Conservation (phyloP, 2,329 filamentous ascomycete species). For the Penicillium sclerotigenum region DNA sequence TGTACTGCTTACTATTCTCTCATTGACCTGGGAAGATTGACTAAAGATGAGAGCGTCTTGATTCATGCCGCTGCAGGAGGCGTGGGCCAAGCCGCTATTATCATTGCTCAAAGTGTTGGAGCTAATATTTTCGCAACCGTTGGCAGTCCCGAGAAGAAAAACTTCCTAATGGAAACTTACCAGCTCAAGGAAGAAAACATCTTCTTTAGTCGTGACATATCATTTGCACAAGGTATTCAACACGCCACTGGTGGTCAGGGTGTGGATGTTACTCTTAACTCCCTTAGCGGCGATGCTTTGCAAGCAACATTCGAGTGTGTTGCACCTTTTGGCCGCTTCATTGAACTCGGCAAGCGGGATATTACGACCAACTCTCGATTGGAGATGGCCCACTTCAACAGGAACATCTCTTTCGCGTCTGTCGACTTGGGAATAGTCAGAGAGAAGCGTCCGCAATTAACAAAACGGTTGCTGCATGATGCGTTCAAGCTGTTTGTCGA, state of each 20-base stretch:
- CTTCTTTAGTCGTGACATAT: constrained; percentile 22
- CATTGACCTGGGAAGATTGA: constrained; percentile 24
- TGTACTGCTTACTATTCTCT: constrained; percentile 29
- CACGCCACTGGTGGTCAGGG: constrained; percentile 26
- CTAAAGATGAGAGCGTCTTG: constrained; percentile 20
- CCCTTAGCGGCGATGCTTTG: constrained; percentile 28
- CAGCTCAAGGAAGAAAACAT: constrained; percentile 13
- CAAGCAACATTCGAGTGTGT: constrained; percentile 29
- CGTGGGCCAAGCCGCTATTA: constrained; percentile 26
- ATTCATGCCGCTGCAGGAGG: constrained; percentile 28
- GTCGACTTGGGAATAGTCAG: constrained; percentile 39
- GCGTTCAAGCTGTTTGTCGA: constrained; percentile 18
- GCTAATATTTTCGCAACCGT: constrained; percentile 27
- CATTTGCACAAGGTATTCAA: constrained; percentile 24
- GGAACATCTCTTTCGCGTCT: constrained; percentile 44
- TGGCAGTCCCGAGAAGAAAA: constrained; percentile 21
- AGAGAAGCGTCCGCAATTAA: constrained; percentile 24
- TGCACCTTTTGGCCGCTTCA: constrained; percentile 32
- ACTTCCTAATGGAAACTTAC: constrained; percentile 20
- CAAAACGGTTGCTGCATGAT: constrained; percentile 24
- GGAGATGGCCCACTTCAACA: constrained; percentile 47
- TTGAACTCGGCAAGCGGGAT: constrained; percentile 36
- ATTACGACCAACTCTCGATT: constrained; percentile 39
- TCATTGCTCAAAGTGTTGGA: constrained; percentile 22
- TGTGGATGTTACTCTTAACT: constrained; percentile 32